phyloP scores from a whole-genome alignment of 257 asterid species.

The Petunia secreta region DNA sequence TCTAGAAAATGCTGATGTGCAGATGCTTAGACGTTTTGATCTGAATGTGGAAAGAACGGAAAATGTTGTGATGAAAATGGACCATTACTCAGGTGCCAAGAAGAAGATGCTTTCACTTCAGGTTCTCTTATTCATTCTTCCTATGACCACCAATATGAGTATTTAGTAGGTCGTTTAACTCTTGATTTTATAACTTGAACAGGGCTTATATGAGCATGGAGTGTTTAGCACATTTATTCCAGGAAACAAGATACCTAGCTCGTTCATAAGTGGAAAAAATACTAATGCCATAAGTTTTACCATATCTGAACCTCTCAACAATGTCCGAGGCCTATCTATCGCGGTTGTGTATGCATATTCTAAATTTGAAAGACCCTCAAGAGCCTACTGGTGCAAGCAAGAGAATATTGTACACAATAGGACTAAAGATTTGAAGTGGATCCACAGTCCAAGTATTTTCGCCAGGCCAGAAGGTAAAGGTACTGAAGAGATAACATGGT shows the following conservation, averaged over 20 bases:
- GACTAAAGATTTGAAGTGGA: conserved; percentile 28
- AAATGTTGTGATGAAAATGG: neutral
- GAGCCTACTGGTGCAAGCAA: conserved; percentile 6
- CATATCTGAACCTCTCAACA: conserved; percentile 17
- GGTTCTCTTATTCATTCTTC: conserved; percentile 7
- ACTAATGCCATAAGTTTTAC: neutral
- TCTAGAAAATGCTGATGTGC: neutral
- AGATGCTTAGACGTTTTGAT: neutral
- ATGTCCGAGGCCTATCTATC: conserved; percentile 19
- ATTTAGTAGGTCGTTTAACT: neutral
- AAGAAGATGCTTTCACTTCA: conserved; percentile 4
- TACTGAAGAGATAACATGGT: conserved; percentile 29
- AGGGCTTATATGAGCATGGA: conserved; percentile 19
- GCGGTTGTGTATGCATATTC: conserved; percentile 9
- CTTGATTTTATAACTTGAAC: neutral
- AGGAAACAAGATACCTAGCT: conserved; percentile 23
- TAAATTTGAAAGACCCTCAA: too few species aligned
- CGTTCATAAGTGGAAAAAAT: neutral
- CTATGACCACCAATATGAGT: too few species aligned
- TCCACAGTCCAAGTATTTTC: conserved; percentile 13
- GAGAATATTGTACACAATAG: conserved; percentile 3
- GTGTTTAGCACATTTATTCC: conserved; percentile 24
- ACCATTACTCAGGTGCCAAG: neutral
- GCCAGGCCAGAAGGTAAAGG: conserved; percentile 17
- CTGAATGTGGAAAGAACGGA: conserved; percentile 13